A percentile compares a stretch with the other conserved stretches of the same genome.
Conservation (phyloP, 129 eudicot genomes). For the Pulicaria dysenterica region DNA sequence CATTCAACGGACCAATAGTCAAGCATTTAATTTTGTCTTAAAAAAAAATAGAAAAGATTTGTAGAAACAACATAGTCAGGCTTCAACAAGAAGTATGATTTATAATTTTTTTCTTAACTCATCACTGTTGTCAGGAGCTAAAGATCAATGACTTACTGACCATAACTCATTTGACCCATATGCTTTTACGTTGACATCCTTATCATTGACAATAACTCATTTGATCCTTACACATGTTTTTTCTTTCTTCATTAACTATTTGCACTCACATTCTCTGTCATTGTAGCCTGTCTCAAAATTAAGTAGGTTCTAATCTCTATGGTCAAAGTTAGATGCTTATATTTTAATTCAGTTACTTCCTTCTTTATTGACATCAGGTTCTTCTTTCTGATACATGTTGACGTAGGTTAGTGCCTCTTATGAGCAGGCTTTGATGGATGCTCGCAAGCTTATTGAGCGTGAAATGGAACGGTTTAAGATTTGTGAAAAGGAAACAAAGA, state of each 20-base stretch:
- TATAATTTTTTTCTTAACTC: no score
- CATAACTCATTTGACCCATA: background rate
- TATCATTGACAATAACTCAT: background rate
- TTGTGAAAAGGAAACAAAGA: conserved; percentile 94
- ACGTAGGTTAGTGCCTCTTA: conserved; percentile 99
- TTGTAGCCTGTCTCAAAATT: conserved; percentile 2
- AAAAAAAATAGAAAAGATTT: no score
- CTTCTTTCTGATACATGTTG: conserved; percentile 64
- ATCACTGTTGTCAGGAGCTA: no score
- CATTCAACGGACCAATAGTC: no score
- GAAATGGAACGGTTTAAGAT: conserved; percentile 97
- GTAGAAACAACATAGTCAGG: no score
- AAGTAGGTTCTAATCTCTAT: conserved; percentile 7
- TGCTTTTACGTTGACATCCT: background rate
- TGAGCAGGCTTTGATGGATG: conserved; percentile 99
- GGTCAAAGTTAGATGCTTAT: conserved; percentile 25
- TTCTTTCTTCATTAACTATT: background rate
- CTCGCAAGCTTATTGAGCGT: conserved; percentile 86
- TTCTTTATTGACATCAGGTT: conserved; percentile 51
- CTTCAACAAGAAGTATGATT: no score
- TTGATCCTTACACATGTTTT: conserved; percentile 13
- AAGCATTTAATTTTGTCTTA: no score
- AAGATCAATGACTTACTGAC: no score
- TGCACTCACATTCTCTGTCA: conserved; percentile 13
- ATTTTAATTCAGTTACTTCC: conserved; percentile 21